These are phyloP conservation scores for Helotiales sp. DNA, from an alignment of 2,329 filamentous ascomycete species.

Conservation along the genomic window DNA sequence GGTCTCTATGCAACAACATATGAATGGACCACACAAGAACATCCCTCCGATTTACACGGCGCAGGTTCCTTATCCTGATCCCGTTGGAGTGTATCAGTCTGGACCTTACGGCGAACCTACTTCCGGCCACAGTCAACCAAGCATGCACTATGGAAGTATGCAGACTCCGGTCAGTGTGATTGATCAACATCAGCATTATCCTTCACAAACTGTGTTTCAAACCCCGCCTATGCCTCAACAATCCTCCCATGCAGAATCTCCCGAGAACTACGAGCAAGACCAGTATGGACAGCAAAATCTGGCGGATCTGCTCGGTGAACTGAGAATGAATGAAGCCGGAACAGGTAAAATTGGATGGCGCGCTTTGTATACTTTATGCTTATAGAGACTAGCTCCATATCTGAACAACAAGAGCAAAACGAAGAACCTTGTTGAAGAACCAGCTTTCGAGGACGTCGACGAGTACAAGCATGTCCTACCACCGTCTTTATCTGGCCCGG, in stretches of 20 bases:
- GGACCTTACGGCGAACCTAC: slow-evolving; percentile 43
- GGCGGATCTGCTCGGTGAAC: slow-evolving; percentile 77
- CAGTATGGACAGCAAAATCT: slow-evolving; percentile 71
- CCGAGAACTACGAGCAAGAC: slow-evolving; percentile 58
- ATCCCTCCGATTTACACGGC: slow-evolving; percentile 47
- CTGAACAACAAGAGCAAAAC: slow-evolving; percentile 61
- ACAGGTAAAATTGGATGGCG: slow-evolving; percentile 60
- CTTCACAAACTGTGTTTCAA: slow-evolving; percentile 51
- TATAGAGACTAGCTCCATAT: slow-evolving; percentile 67
- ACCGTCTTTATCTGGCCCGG: slow-evolving; percentile 65
- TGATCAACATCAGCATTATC: slow-evolving; percentile 51
- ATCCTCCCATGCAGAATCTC: slow-evolving; percentile 37
- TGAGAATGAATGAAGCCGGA: slow-evolving; percentile 85
- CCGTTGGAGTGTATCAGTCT: slow-evolving; percentile 39
- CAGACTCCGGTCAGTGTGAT: slow-evolving; percentile 49
- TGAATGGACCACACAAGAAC: slow-evolving; percentile 40
- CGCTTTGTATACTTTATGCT: neutral
- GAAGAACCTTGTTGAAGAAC: slow-evolving; percentile 55
- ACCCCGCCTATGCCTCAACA: slow-evolving; percentile 46
- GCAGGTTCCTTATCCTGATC: slow-evolving; percentile 48
- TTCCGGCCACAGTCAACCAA: slow-evolving; percentile 44
- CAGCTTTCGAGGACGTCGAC: slow-evolving; percentile 68
- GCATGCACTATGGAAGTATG: slow-evolving; percentile 55
- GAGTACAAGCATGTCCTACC: slow-evolving; percentile 73
- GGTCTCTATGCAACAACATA: slow-evolving; percentile 49